A percentile compares a stretch with the other conserved stretches of the same genome.
Evolutionary conservation across 2,329 filamentous ascomycete genomes (phyloP).

Genomic region (Penicillium sp.): DNA sequence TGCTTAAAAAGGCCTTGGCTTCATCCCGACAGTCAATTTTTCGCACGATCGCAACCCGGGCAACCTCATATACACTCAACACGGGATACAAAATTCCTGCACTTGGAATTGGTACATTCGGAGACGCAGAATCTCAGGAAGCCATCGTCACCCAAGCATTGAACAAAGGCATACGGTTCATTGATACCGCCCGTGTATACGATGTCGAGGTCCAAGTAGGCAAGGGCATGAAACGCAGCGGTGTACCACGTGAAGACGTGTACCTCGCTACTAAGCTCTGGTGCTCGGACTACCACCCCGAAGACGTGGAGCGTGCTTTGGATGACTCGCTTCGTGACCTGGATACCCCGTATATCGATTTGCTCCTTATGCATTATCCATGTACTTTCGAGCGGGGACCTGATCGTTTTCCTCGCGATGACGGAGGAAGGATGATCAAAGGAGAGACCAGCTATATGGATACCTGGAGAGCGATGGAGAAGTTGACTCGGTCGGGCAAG

Average conservation of each 20-base stretch:
- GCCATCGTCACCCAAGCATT: slow-evolving; percentile 46
- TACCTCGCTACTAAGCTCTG: slow-evolving; percentile 67
- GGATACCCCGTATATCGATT: slow-evolving; percentile 65
- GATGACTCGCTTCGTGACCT: slow-evolving; percentile 61
- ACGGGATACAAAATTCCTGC: slow-evolving; percentile 46
- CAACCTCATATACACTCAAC: slow-evolving; percentile 31
- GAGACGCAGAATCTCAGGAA: slow-evolving; percentile 50
- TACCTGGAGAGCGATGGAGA: slow-evolving; percentile 48
- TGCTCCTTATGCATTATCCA: slow-evolving; percentile 68
- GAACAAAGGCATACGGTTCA: slow-evolving; percentile 52
- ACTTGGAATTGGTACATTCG: slow-evolving; percentile 53
- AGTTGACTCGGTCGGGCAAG: slow-evolving; percentile 32
- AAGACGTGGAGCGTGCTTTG: slow-evolving; percentile 62
- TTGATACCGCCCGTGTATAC: slow-evolving; percentile 55
- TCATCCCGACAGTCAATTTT: neutral
- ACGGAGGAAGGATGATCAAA: slow-evolving; percentile 37
- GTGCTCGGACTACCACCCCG: slow-evolving; percentile 61
- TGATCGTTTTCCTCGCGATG: slow-evolving; percentile 41
- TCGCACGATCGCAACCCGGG: neutral
- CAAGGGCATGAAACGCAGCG: slow-evolving; percentile 60
- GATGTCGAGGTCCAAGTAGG: slow-evolving; percentile 65
- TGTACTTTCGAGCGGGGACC: slow-evolving; percentile 45
- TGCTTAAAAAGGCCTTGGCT: neutral
- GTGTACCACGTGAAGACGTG: slow-evolving; percentile 62
- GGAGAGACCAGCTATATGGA: slow-evolving; percentile 47